Percentiles rank a stretch among this genome's conserved stretches.
phyloP scores from a whole-genome alignment of 192 early-diverging fungal species.

The Umbelopsis ramanniana region DNA sequence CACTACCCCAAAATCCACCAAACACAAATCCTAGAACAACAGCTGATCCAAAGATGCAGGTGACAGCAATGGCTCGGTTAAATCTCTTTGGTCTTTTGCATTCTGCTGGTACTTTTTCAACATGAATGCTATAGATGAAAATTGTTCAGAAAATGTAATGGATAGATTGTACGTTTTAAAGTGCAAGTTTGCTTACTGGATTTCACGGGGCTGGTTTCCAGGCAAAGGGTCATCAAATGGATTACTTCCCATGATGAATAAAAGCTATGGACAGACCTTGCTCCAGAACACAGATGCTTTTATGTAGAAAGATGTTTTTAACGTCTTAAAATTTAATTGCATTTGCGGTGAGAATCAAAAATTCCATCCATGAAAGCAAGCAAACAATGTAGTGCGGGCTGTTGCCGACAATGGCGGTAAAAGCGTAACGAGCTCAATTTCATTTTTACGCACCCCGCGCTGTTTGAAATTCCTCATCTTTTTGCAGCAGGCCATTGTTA shows the following conservation, averaged over 20 bases:
- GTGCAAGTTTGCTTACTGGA: background rate
- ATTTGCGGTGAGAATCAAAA: background rate
- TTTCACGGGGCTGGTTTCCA: background rate
- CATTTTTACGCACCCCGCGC: background rate
- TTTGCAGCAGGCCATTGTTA: too few relatives aligned
- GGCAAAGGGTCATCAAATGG: conserved; percentile 1
- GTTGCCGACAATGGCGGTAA: too few relatives aligned
- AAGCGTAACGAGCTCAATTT: background rate
- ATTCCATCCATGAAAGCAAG: background rate
- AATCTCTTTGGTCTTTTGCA: background rate
- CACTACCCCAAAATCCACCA: background rate
- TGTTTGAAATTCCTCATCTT: conserved; percentile 16
- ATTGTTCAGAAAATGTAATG: background rate
- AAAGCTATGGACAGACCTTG: background rate
- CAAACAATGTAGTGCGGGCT: background rate
- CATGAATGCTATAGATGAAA: background rate
- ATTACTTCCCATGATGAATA: conserved; percentile 14
- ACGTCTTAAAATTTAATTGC: too few relatives aligned
- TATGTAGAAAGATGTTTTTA: too few relatives aligned
- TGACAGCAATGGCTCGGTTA: background rate
- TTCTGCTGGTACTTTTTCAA: background rate
- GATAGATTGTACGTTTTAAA: background rate
- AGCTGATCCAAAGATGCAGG: background rate
- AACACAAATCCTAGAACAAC: background rate
- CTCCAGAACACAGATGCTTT: too few relatives aligned